Conservation (phyloP, 1,284 basidiomycete species). For the Cutaneotrichosporon arboriforme region DNA sequence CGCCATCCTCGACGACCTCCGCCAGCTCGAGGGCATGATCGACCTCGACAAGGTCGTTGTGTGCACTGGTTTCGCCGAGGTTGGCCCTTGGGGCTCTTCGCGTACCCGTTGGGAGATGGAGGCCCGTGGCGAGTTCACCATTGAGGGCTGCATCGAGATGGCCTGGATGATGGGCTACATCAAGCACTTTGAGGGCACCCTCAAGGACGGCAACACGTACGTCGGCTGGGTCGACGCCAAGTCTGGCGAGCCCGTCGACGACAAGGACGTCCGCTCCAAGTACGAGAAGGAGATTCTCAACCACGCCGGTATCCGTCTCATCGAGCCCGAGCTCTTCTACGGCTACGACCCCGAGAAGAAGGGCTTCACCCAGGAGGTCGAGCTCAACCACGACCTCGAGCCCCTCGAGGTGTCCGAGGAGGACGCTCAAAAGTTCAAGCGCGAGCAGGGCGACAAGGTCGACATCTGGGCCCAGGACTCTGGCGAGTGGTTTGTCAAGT, state of each 20-base stretch:
- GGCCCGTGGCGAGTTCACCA: constrained; percentile 84
- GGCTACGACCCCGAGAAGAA: constrained; percentile 98
- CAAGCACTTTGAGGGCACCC: constrained; percentile 94
- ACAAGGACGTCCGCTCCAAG: constrained; percentile 88
- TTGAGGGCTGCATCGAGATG: constrained; percentile 97
- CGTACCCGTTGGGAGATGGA: constrained; percentile 99
- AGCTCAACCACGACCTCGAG: constrained; percentile 94
- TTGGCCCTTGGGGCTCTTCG: constrained; percentile 97
- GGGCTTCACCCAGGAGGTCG: constrained; percentile 93
- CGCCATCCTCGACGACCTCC: constrained; percentile 64
- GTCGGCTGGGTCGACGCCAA: constrained; percentile 98
- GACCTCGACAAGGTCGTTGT: constrained; percentile 95
- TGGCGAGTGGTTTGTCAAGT: constrained; percentile 92
- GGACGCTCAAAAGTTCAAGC: constrained; percentile 92
- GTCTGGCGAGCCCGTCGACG: constrained; percentile 92
- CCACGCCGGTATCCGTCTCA: constrained; percentile 91
- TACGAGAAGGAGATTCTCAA: constrained; percentile 92
- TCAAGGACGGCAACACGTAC: constrained; percentile 76
- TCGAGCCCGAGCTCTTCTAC: constrained; percentile 94
- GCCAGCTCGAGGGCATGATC: constrained; percentile 73
- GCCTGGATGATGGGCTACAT: constrained; percentile 99
- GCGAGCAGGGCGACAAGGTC: constrained; percentile 93
- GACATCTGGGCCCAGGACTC: constrained; percentile 87
- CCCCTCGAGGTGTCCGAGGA: constrained; percentile 85
- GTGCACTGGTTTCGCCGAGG: constrained; percentile 92